Base-by-base conservation (phyloP, 2,329 filamentous ascomycete genomes). In the Ceratocystis diversiconidia region DNA sequence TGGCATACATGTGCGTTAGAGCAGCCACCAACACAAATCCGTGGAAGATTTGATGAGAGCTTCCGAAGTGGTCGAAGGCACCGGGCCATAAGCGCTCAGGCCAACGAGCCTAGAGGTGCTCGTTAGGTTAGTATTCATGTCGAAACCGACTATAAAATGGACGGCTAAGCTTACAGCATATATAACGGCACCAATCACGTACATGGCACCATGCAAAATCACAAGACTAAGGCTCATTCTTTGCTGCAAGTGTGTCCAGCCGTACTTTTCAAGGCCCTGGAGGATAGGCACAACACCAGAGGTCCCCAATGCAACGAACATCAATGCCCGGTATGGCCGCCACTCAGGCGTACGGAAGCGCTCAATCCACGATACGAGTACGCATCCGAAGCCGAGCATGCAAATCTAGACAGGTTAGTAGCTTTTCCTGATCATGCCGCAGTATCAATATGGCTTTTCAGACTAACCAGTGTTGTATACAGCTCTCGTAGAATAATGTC, bases 31-130 rank as follows among this genome's bases (percentile, higher is more conserved):
- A 79, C 32, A 99, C 92, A 69, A 94, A 81, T 48, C 95, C 78
- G 77, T 99, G 94, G 74, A 99, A 99, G 69, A 99, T 88, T 76
- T 99, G 94, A 75, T 99, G 94, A 22, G 90, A 96, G 73, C 86
- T 91, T 46, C 94, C 92, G 83, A 89, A 89, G 63, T 96, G 89
- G 75, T 99, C 94, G 72, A 92, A 96, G 6, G 75, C 79, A 1
- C 90, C 89, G 0, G 92, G 94, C 57, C 78, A 82, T 71, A 81
- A 84, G 67, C 90, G 81, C 77, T 99, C 94, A 0, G 94, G 94
- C 75, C 92, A 85, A 46, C 94, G 86, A 64, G 83, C 79, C 85
- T 88, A 66, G 59, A 4, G 28, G 19, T 15, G 36, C 36, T 41
- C 36, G 10, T 41, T 41, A 6, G 7, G 50, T 63, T 3, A 59